Evolutionary conservation across 306 rosid genomes (phyloP), one percentile per base, ranked within the genome.

Genomic region (Quercus glauca): DNA sequence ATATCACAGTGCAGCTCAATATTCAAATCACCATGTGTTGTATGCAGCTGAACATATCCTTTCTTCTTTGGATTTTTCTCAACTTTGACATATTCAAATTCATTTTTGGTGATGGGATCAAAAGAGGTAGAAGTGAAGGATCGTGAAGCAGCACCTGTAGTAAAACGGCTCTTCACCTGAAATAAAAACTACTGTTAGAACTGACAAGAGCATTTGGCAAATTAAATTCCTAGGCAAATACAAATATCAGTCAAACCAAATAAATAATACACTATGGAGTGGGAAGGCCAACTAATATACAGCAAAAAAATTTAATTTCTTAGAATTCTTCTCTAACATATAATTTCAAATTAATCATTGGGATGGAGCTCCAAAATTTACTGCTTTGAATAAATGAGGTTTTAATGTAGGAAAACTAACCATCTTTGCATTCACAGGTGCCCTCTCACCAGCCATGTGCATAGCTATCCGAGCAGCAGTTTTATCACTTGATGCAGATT

Each of bases 121-220:
- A 85, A 96, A 68, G 99, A 79, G 14, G 98, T 96, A 26, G 98
- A 96, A 79, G 99, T 96, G 79, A 96, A 96, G 79, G 99, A 96
- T 76, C 97, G 88, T 4, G 98, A 93, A 79, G 99, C 92, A 84
- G 99, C 99, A 31, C 98, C 99, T 53, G 98, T 93, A 45, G 99
- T 96, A 79, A 45, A 96, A 83, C 83, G 93, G 78, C 98, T 96
- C 89, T 91, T 93, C 69, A 93, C 96, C 99, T 96, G 89, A 64
- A 75, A 77, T 76, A 26, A 71, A 71, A 81, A 76, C 65, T 51
- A 8, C 12, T 64, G 73, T 86, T n/a, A 80, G 80, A 83, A 58
- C 25, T 76, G 53, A 35, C 11, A 1, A 21, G 23, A 31, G 37
- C 20, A 25, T 21, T 10, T 43, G n/a, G 21, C n/a, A 23, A 71